Conservation (phyloP, 768 basidiomycete genomes). For the Phaeotremella fagi region DNA sequence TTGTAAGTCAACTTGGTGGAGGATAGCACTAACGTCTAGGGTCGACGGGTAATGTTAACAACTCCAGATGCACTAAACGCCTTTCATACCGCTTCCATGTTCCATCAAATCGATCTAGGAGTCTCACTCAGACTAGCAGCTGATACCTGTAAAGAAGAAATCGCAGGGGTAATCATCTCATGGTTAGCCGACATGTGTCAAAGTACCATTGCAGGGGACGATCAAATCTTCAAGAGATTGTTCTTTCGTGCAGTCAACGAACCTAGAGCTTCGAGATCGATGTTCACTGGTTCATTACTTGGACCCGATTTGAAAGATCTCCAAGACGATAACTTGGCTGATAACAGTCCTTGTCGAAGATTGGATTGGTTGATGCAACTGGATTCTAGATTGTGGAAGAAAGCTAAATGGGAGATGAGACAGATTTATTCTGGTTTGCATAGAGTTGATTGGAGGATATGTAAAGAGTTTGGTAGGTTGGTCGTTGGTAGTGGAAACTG, state of each 20-base stretch:
- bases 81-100: slow-evolving; percentile 70
- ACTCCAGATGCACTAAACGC: slow-evolving; percentile 56
- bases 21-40: slow-evolving; percentile 45
- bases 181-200: slow-evolving; percentile 39
- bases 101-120: slow-evolving; percentile 83
- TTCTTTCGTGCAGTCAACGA: slow-evolving; percentile 26
- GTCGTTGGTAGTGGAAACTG: not conserved
- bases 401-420: slow-evolving; percentile 39
- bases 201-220: slow-evolving; percentile 31
- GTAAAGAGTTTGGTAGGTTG: slow-evolving; percentile 64
- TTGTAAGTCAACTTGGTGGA: slow-evolving; percentile 19
- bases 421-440: slow-evolving; percentile 34
- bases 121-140: slow-evolving; percentile 81
- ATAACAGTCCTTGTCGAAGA: slow-evolving; percentile 12
- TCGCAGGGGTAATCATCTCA: slow-evolving; percentile 67
- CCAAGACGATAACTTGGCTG: slow-evolving; percentile 1
- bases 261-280: slow-evolving; percentile 4
- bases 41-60: slow-evolving; percentile 78
- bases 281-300: slow-evolving; percentile 15
- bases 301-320: slow-evolving; percentile 28
- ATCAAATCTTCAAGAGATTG: slow-evolving; percentile 28
- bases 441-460: slow-evolving; percentile 57
- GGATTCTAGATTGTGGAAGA: slow-evolving; percentile 47
- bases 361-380: slow-evolving; percentile 39
- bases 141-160: slow-evolving; percentile 83